These are phyloP conservation scores for Mycena latifolia DNA, from an alignment of 768 basidiomycete species.

Conservation along the genomic window DNA sequence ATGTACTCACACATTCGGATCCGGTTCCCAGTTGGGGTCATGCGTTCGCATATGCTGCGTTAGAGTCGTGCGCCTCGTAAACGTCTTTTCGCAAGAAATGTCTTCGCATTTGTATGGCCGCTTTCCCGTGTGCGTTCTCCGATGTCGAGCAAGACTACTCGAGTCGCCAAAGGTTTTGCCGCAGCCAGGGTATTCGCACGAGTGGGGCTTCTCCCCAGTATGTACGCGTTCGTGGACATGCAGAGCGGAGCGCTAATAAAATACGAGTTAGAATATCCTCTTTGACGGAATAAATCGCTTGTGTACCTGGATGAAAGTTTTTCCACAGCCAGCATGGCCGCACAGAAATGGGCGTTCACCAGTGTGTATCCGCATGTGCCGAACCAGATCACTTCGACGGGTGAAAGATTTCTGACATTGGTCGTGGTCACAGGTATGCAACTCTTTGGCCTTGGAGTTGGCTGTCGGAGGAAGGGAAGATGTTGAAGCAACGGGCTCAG, in stretches of 20 bases:
- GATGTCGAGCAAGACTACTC: constrained; percentile 91
- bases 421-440: constrained; percentile 76
- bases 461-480: constrained; percentile 50
- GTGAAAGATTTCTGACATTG: constrained; percentile 87
- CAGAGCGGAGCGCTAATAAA: constrained; percentile 81
- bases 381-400: constrained; percentile 84
- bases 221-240: constrained; percentile 92
- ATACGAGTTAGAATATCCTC: constrained; percentile 30
- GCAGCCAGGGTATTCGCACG: constrained; percentile 91
- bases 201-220: constrained; percentile 94
- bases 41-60: constrained; percentile 92
- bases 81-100: constrained; percentile 86
- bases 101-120: constrained; percentile 90
- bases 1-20: constrained; percentile 78
- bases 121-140: constrained; percentile 90
- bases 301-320: constrained; percentile 90
- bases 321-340: constrained; percentile 78
- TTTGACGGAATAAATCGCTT: constrained; percentile 19
- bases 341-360: constrained; percentile 91
- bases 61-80: constrained; percentile 87
- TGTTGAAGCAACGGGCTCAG: constrained; percentile 66
- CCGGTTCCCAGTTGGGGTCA: constrained; percentile 87
- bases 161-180: constrained; percentile 92
- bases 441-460: constrained; percentile 46
- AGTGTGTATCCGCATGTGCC: constrained; percentile 92